These are phyloP conservation scores for Carex arenaria DNA, from an alignment of 202 grass and related monocot genomes.

Conservation along the genomic window DNA sequence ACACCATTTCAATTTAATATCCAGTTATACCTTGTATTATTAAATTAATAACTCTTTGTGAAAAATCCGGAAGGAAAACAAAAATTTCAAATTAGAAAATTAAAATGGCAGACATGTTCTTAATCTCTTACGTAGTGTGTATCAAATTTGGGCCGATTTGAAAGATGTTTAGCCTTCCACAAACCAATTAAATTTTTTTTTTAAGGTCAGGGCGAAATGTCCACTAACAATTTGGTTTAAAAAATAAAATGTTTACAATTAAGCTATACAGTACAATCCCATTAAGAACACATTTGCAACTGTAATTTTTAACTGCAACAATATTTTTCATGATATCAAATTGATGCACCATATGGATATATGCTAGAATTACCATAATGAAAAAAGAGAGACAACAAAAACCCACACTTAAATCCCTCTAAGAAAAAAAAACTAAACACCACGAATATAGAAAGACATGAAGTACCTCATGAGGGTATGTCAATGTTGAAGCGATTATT, in stretches of 20 bases:
- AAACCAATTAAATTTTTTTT: neutral
- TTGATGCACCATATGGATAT: neutral
- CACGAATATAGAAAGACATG: neutral
- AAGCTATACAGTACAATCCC: too few species aligned
- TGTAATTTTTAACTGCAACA: neutral
- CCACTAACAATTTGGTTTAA: too few species aligned
- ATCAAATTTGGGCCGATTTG: neutral
- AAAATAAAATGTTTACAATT: neutral
- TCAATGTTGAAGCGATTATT: slow-evolving; percentile 83
- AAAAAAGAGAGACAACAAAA: neutral
- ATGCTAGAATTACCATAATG: neutral
- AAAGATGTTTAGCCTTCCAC: neutral
- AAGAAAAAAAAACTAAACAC: neutral
- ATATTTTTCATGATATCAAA: neutral
- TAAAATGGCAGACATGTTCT: neutral
- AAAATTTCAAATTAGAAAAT: neutral
- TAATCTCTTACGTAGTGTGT: neutral
- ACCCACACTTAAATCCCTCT: neutral
- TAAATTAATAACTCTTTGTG: neutral
- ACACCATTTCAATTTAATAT: neutral
- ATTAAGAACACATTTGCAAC: neutral
- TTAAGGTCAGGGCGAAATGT: too few species aligned
- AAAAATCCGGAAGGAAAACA: neutral
- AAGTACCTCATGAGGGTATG: slow-evolving; percentile 93
- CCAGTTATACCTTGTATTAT: neutral